Base-by-base conservation (phyloP, 2,329 filamentous ascomycete species). In the Cryphonectria parasitica region DNA sequence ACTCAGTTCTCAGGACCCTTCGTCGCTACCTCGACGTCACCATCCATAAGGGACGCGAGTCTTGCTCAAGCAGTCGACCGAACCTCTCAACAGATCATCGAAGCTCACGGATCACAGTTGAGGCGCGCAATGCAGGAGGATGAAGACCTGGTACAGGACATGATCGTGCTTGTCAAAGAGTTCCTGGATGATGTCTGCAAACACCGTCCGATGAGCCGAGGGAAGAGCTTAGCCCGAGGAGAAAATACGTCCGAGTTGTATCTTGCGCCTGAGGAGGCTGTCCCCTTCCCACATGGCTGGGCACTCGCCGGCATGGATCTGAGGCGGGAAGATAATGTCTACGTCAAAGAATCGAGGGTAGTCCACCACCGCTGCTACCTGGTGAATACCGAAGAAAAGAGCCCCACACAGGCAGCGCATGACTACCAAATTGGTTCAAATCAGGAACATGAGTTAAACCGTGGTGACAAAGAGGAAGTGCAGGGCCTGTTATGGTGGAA, bases 401-500 rank as follows among this genome's bases (percentile, higher is more conserved):
- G 43, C 10, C 15, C 22, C 19, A n/a, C 5, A 61, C 31, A 36
- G 58, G n/a, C 11, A 28, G 25, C 58, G 36, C 17, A 31, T 34
- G 58, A 25, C 45, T 10, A 31, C 25, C n/a, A 56, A 15, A 10
- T 56, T 28, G 52, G 13, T 28, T 5, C 52, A 28, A 8, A 54
- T n/a, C 13, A 10, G 11, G 7, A 0, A 28, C 28, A 7, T 28
- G n/a, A 31, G 52, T 7, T 28, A 11, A 7, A 13, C 10, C 3
- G 3, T 15, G 25, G 6, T 25, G 52, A 31, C 4, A 56, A 28
- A 39, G 11, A 43, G 25, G 63, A 66, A 10, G 13, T 41, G 1
- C 41, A 13, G 19, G 41, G 62, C 45, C 15, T 8, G 3, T 8
- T 71, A 17, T 71, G 69, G 69, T 71, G 69, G 69, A 58, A 60